Evolutionary conservation across 257 asterid genomes (phyloP), one percentile per base, ranked within the genome.

Genomic region (Echites panduratus): DNA sequence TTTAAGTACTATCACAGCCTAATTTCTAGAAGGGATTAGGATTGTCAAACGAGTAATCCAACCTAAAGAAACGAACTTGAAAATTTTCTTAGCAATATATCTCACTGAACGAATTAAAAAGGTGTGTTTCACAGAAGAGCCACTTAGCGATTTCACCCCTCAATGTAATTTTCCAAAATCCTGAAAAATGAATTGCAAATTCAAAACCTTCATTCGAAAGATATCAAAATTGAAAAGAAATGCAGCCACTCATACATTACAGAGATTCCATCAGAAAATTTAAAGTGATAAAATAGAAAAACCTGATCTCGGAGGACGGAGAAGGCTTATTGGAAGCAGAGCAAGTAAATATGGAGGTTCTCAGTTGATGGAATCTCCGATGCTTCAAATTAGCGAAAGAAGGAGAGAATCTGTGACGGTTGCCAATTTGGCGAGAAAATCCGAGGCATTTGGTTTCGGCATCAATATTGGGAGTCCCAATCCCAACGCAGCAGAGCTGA

Each of bases 301-400:
- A 79, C 83, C 83, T 79, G 76, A 79, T 75, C 41, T 79, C 80
- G 8, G 79, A 70, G 50, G 82, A 49, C 57, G 75, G 67, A 56
- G 79, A 32, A 26, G 77, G 76, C 45, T 79, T 68, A 26, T 79
- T 61, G 75, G 80, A 79, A 63, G 80, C 83, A 19, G 67, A 75
- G 70, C 83, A 79, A 56, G 73, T 72, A 41, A 75, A 26, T 0
- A n/a, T 13, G 24, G 65, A 43, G 13, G 52, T 52, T 13, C 68
- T 19, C 59, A 19, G 70, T 9, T 29, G 29, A 12, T 40, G 72
- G 58, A n/a, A 63, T 20, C 66, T 58, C 35, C 56, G 74, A 38
- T 63, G 70, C 66, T 47, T 49, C 7, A 63, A 44, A 56, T 32
- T 20, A 45, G 61, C 70, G 61, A 61, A 27, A 29, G 66, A 68